Conservation (phyloP, 495 filamentous ascomycete species). For the Margaritispora aquatica region DNA sequence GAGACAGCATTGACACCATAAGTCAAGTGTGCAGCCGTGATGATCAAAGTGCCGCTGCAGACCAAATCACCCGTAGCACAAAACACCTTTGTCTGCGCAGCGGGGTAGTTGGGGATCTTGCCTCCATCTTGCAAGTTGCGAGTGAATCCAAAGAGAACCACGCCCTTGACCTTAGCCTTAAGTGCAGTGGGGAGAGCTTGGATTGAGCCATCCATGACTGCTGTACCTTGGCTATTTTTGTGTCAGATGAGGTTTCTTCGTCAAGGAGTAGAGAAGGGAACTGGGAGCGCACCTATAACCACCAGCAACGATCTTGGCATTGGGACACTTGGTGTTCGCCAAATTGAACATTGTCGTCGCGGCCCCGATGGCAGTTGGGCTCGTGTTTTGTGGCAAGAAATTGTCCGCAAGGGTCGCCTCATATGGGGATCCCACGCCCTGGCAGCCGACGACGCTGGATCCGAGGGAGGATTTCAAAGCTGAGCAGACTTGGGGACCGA, state of each 20-base stretch:
- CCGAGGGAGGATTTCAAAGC: constrained; percentile 28
- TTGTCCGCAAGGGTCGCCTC: constrained; percentile 32
- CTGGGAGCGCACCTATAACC: constrained; percentile 17
- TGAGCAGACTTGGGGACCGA: constrained; percentile 31
- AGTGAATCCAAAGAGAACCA: constrained; percentile 50
- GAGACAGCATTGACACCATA: constrained; percentile 31
- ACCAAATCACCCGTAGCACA: constrained; percentile 47
- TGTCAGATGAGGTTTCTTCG: too few relatives aligned
- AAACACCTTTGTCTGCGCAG: constrained; percentile 38
- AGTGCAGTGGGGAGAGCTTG: constrained; percentile 33
- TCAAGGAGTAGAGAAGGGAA: not conserved
- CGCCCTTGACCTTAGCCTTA: constrained; percentile 42
- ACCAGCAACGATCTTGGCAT: constrained; percentile 6
- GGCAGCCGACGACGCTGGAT: constrained; percentile 30
- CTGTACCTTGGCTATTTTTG: constrained; percentile 54
- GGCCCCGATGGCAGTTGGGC: constrained; percentile 9
- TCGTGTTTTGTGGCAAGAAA: constrained; percentile 23
- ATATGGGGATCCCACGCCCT: constrained; percentile 33
- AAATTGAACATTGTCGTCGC: constrained; percentile 8
- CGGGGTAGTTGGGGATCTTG: constrained; percentile 40
- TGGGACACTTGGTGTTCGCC: constrained; percentile 11
- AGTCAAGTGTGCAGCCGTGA: constrained; percentile 39
- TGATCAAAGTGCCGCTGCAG: constrained; percentile 44
- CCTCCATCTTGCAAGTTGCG: constrained; percentile 47
- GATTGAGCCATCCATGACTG: constrained; percentile 44